Base-by-base conservation (phyloP, 202 grass and related monocot species). In the Setaria italica region DNA sequence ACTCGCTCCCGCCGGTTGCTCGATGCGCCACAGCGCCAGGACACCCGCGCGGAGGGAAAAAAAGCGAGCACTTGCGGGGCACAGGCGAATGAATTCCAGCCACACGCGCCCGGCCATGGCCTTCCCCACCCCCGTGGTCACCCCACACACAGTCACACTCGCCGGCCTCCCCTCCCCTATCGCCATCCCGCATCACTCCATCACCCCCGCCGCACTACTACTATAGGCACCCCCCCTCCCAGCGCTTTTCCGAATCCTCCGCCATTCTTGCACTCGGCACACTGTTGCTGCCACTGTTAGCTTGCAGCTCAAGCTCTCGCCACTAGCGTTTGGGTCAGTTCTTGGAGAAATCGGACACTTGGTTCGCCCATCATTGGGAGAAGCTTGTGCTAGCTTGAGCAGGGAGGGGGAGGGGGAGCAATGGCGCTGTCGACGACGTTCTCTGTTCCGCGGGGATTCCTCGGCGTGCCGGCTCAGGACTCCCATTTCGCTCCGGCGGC, bases 351-450 rank as follows among this genome's bases (percentile, higher is more conserved):
- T 8, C 19, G 72, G 13, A 8, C 35, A 30, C 10, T 57, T 79
- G 83, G 48, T 6, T 82, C 85, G 20, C 12, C 21, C 45, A 32
- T 45, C 70, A 32, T 25, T 49, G 39, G 54, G n/a, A 67, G 76
- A 25, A 80, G 72, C 20, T 79, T 76, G 29, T 69, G 69, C 25
- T n/a, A 0, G 54, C 66, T 62, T 62, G 69, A 91, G 17, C 14
- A 47, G 73, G 12, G 49, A 9, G 43, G 29, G 60, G 64, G 51
- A 59, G 72, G 13, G 62, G 62, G 32, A 87, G 76, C 67, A 88
- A 97, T 97, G 95, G 92, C 94, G 58, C 84, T 92, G 54, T 79
- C 79, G 51, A 80, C 90, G 25, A 80, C 90, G 25, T 89, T 94
- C 80, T 91, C 90, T 46, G 57, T 88, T 37, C 51, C 88, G 3